Percentiles rank a stretch among this genome's conserved stretches.
phyloP scores from a whole-genome alignment of 768 basidiomycete species.

The Paxillus ammoniavirescens region DNA sequence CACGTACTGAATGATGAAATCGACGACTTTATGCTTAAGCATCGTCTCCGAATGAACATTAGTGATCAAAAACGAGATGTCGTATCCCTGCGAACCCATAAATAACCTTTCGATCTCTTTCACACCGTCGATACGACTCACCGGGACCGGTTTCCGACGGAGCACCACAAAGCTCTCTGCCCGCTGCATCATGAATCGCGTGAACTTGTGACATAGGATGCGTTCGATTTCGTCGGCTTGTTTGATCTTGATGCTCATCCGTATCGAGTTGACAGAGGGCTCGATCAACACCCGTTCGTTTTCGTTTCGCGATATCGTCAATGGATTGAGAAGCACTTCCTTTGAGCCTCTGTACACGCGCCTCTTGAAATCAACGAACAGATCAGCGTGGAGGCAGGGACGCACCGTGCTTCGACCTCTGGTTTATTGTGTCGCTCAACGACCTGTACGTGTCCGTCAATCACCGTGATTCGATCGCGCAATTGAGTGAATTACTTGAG shows the following conservation, averaged over 20 bases:
- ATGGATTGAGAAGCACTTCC: constrained; percentile 91
- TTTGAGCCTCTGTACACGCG: constrained; percentile 66
- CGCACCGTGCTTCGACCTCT: constrained; percentile 86
- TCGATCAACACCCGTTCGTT: constrained; percentile 97
- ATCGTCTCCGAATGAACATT: constrained; percentile 97
- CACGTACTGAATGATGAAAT: constrained; percentile 96
- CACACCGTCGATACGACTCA: constrained; percentile 35
- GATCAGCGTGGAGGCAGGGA: neutral
- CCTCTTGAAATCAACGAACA: constrained; percentile 1
- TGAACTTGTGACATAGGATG: constrained; percentile 97
- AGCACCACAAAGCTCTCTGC: constrained; percentile 98
- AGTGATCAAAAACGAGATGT: constrained; percentile 97
- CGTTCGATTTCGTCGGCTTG: constrained; percentile 99
- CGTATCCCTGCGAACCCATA: constrained; percentile 74
- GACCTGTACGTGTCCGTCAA: constrained; percentile 50
- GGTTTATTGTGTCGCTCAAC: constrained; percentile 98
- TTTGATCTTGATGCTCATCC: constrained; percentile 97
- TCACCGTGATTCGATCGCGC: constrained; percentile 9
- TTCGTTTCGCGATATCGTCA: constrained; percentile 95
- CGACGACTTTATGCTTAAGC: constrained; percentile 99
- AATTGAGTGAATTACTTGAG: constrained; percentile 52
- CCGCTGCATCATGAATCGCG: constrained; percentile 97
- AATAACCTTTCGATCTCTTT: constrained; percentile 10
- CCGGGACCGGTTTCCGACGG: constrained; percentile 89
- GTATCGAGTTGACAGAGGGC: constrained; percentile 94